Conservation (phyloP, 352 stramenopile species). For the Pythium dissimile region DNA sequence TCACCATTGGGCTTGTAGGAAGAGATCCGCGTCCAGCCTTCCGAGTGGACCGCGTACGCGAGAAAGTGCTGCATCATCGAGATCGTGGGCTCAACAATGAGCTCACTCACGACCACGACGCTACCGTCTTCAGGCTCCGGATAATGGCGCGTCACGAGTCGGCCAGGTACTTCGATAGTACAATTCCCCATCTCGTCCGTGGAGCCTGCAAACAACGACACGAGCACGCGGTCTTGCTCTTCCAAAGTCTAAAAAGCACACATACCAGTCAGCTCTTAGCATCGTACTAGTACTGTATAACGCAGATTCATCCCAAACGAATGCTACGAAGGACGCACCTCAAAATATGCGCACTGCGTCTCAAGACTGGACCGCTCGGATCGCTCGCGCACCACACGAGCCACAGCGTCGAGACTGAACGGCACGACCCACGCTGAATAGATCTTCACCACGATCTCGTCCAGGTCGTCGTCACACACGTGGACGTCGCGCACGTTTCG, state of each 20-base stretch:
- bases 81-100: conserved; percentile 1
- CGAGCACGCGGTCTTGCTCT: conserved; percentile 1
- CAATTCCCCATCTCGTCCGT: not conserved
- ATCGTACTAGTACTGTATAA: too few relatives aligned
- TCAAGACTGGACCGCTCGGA: not conserved
- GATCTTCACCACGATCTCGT: not conserved
- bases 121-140: not conserved
- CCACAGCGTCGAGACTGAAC: not conserved
- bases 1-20: conserved; percentile 1
- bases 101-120: conserved; percentile 6
- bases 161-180: not conserved
- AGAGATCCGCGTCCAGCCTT: conserved; percentile 5
- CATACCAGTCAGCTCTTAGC: too few relatives aligned
- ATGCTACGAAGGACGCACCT: not conserved
- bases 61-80: not conserved
- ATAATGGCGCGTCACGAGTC: not conserved
- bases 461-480: not conserved
- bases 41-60: conserved; percentile 3
- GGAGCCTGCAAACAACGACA: not conserved
- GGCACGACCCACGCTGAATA: conserved; percentile 4
- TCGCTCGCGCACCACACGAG: not conserved
- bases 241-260: not conserved
- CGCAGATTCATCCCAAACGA: not conserved
- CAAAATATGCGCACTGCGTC: not conserved
- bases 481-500: not conserved